Base-by-base conservation (phyloP, 169 alveolate genomes). In the Plasmodium fragile region DNA sequence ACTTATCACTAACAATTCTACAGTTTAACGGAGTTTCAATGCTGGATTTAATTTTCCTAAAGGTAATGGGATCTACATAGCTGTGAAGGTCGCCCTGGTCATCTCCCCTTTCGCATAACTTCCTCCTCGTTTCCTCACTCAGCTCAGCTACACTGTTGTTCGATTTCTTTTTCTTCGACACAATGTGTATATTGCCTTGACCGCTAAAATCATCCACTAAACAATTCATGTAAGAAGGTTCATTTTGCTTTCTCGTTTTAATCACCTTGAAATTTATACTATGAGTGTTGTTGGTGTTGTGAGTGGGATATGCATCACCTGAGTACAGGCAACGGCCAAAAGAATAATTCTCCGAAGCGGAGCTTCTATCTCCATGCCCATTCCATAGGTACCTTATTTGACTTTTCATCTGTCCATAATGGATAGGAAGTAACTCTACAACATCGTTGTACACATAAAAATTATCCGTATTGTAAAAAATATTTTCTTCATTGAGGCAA, bases 391-490 rank as follows among this genome's bases (percentile, higher is more conserved):
- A 91, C 22, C 82, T 81, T 18, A 91, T 72, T 11, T 81, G 72
- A 71, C 53, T 91, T 45, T 69, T 81, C 39, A 80, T n/a, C 30
- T 36, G n/a, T 30, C 55, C 39, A 91, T 22, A 79, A 70, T 79
- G 16, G 0, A 59, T 52, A 70, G 53, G 55, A 36, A 69, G 73
- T 49, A 39, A 32, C 36, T 91, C 94, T 18, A 91, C 92, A 6
- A 91, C 83, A 91, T 91, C 94, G 53, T 91, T 91, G 82, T 91
- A 91, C 22, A 91, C 83, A 73, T 80, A 81, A 81, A 91, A 91
- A 34, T 81, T 91, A 49, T 91, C 94, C 7, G 59, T 36, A 41
- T 91, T 91, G 39, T 43, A 81, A 70, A 52, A 91, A n/a, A 91
- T 91, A 79, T 77, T 69, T 49, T 91, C 94, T 43, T 81, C 92